phyloP scores from a whole-genome alignment of 2,329 filamentous ascomycete species.

The Sphaerulina vaccinii region DNA sequence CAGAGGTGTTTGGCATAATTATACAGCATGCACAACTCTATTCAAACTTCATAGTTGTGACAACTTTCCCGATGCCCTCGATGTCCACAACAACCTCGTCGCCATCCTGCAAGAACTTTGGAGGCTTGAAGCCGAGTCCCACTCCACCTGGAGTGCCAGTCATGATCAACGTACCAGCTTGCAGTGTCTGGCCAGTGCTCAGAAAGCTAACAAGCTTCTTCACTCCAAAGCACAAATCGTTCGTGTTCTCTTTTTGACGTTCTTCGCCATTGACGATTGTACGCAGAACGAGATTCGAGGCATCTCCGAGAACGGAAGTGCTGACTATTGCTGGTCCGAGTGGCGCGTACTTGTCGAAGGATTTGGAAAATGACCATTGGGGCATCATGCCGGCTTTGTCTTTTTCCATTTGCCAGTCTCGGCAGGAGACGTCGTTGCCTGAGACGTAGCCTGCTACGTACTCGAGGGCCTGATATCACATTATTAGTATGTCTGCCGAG shows the following conservation, averaged over 20 bases:
- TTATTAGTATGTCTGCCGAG: neutral
- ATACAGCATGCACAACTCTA: slow-evolving; percentile 19
- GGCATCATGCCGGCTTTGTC: slow-evolving; percentile 51
- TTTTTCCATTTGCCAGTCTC: slow-evolving; percentile 57
- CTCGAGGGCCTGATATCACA: slow-evolving; percentile 53
- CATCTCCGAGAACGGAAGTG: slow-evolving; percentile 45
- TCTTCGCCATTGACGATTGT: slow-evolving; percentile 52
- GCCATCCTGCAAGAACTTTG: slow-evolving; percentile 35
- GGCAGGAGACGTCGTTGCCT: slow-evolving; percentile 77
- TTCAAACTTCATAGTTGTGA: slow-evolving; percentile 37
- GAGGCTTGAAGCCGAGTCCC: slow-evolving; percentile 35
- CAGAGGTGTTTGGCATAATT: too few relatives aligned
- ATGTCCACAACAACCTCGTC: slow-evolving; percentile 39
- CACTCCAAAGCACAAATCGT: slow-evolving; percentile 50
- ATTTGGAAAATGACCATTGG: slow-evolving; percentile 61
- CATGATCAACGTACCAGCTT: slow-evolving; percentile 52
- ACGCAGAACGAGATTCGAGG: slow-evolving; percentile 43
- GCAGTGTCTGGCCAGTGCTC: slow-evolving; percentile 43
- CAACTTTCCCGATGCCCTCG: slow-evolving; percentile 36
- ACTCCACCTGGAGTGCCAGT: slow-evolving; percentile 50
- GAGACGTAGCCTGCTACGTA: slow-evolving; percentile 73
- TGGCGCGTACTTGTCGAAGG: slow-evolving; percentile 58
- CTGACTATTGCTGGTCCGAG: slow-evolving; percentile 53
- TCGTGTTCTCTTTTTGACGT: slow-evolving; percentile 44
- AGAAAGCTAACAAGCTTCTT: slow-evolving; percentile 38